Base-by-base conservation (phyloP, 2,329 filamentous ascomycete species). In the Cercospora zeae-maydis region DNA sequence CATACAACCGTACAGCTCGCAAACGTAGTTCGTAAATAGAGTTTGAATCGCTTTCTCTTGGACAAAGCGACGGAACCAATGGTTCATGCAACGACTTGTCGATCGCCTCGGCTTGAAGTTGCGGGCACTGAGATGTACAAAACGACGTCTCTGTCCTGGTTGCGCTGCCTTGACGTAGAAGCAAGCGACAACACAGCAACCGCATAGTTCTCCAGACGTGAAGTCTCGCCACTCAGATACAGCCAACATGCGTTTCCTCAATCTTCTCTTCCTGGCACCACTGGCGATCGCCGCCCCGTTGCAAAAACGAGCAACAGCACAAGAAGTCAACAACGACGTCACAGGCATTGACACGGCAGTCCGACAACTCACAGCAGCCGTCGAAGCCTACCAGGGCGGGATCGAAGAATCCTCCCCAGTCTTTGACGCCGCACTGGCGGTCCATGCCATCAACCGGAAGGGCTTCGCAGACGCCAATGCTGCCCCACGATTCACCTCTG, bases 361-460 rank as follows among this genome's bases (percentile, higher is more conserved):
- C 4, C 66, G 62, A 16, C 51, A 53, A 16, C 63, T 72, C 33
- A 72, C 66, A n/a, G 59, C 63, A 14, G 63, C 61, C 2, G 59
- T 70, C 27, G 60, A 63, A n/a, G 66, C 69, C 39, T 71, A 70
- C 62, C 51, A 66, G 19, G 70, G 69, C 51, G 70, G 69, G 3
- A 69, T 70, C 13, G 59, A 63, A 34, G 53, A 66, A 39, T 57
- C 66, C 2, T 45, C 45, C 9, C 68, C 69, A 3, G 61, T 71
- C 30, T 66, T 71, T 53, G 61, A 61, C 19, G 68, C 68, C 24
- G 63, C 63, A 6, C 55, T 70, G 27, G 67, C 61, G 10, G 60
- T 72, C 56, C 69, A 71, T 60, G 58, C 60, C 37, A 66, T 69
- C 61, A 72, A 72, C 63, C 63, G 70, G 2, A 59, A 69, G 47